These are phyloP conservation scores for Mycena polygramma DNA, from an alignment of 768 basidiomycete species.

Conservation along the genomic window DNA sequence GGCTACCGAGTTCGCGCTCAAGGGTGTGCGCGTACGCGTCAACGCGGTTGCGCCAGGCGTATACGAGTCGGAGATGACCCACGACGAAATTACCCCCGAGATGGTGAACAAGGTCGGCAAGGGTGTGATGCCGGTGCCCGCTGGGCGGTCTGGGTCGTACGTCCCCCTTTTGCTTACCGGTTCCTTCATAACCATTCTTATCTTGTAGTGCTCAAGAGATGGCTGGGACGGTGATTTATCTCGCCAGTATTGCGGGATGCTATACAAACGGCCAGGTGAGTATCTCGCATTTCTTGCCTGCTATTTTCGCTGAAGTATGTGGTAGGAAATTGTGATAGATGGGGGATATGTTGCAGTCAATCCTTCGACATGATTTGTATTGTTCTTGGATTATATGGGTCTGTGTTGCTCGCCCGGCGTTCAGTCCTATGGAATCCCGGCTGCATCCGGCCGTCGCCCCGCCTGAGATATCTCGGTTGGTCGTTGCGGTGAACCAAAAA, in stretches of 20 bases:
- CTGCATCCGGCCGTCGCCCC: no score
- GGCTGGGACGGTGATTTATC: constrained; percentile 82
- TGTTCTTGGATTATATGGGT: not conserved
- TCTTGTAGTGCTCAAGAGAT: constrained; percentile 73
- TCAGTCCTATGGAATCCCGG: no score
- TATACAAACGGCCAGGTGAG: constrained; percentile 79
- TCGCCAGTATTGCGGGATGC: constrained; percentile 78
- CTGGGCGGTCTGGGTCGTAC: constrained; percentile 74
- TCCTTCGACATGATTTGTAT: constrained; percentile 50
- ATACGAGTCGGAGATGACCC: constrained; percentile 83
- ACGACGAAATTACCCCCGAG: constrained; percentile 59
- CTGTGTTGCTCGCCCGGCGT: no score
- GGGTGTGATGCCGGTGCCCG: constrained; percentile 72
- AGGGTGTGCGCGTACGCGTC: constrained; percentile 76
- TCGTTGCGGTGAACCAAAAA: no score
- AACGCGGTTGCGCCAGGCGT: constrained; percentile 84
- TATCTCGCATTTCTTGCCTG: no score
- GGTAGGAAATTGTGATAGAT: constrained; percentile 75
- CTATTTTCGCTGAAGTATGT: not conserved
- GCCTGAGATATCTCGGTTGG: no score
- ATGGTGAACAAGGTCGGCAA: constrained; percentile 69
- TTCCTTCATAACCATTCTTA: not conserved
- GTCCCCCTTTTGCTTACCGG: constrained; percentile 45
- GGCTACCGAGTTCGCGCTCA: constrained; percentile 80
- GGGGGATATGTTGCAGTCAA: constrained; percentile 83